Evolutionary conservation across 768 basidiomycete species (phyloP).

Genomic region (Kondoa subrosea): DNA sequence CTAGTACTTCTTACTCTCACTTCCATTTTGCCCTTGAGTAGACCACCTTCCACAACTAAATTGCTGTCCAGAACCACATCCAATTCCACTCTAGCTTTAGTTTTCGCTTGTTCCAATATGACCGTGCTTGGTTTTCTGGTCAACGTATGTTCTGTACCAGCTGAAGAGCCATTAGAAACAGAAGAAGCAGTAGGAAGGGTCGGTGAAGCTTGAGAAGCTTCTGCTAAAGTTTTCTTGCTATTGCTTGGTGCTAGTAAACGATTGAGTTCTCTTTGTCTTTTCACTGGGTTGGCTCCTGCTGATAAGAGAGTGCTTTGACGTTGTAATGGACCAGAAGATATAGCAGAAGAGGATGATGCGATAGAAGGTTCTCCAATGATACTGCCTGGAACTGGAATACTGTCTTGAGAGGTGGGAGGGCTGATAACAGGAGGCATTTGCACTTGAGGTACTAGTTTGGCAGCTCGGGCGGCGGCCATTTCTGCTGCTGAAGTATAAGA

Average conservation of each 20-base stretch:
- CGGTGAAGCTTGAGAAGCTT: not conserved
- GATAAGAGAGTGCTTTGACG: constrained; percentile 24
- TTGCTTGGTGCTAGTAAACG: constrained; percentile 17
- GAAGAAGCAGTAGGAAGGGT: constrained; percentile 9
- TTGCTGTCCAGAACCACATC: constrained; percentile 63
- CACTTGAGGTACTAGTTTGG: constrained; percentile 7
- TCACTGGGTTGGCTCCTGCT: constrained; percentile 22
- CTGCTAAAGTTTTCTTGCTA: not conserved
- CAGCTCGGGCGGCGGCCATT: not conserved
- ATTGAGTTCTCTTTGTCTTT: constrained; percentile 24
- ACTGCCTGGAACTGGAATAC: not conserved
- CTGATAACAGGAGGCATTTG: not conserved
- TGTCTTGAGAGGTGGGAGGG: not conserved
- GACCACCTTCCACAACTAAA: constrained; percentile 60
- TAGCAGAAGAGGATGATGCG: constrained; percentile 10
- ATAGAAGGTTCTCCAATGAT: constrained; percentile 1
- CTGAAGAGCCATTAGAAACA: constrained; percentile 21
- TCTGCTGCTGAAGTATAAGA: not conserved
- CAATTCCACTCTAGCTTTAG: constrained; percentile 55
- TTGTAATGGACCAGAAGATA: constrained; percentile 5
- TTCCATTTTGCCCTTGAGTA: constrained; percentile 52
- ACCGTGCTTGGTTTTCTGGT: constrained; percentile 31
- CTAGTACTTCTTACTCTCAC: constrained; percentile 45
- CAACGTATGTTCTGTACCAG: constrained; percentile 16
- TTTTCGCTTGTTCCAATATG: constrained; percentile 51